A percentile compares a stretch with the other conserved stretches of the same genome.
These are phyloP conservation scores for Diplocarpon rosae DNA, from an alignment of 2,329 filamentous ascomycete species.

Conservation along the genomic window DNA sequence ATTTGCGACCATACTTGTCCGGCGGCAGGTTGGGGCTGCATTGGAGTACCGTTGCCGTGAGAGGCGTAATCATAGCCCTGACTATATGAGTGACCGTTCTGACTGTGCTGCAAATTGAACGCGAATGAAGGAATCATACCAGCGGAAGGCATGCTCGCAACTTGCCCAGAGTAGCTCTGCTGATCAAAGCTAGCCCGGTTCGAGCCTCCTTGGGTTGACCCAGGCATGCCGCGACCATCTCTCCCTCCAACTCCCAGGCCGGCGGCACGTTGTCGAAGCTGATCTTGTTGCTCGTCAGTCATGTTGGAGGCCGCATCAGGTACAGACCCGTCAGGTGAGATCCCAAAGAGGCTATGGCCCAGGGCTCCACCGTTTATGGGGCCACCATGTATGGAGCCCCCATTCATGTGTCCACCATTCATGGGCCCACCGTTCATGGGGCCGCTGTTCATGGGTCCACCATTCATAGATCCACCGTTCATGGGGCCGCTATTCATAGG, in stretches of 20 bases:
- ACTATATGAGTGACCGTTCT: conserved; percentile 40
- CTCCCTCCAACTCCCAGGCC: conserved; percentile 42
- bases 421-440: too few relatives aligned
- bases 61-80: conserved; percentile 28
- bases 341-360: conserved; percentile 35
- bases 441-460: not conserved
- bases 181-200: conserved; percentile 36
- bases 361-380: not conserved
- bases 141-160: conserved; percentile 49
- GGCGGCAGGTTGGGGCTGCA: conserved; percentile 24
- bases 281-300: conserved; percentile 51
- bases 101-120: conserved; percentile 51
- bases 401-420: not conserved
- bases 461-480: conserved; percentile 25
- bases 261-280: conserved; percentile 46
- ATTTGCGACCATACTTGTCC: conserved; percentile 66
- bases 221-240: conserved; percentile 47
- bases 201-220: conserved; percentile 39
- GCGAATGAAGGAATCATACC: conserved; percentile 49
- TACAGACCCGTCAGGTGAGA: conserved; percentile 34
- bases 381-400: too few relatives aligned
- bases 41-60: conserved; percentile 24
- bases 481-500: conserved; percentile 38
- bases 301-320: conserved; percentile 27
- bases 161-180: conserved; percentile 47